These are phyloP conservation scores for Alternaria metachromatica DNA, from an alignment of 2,329 filamentous ascomycete species.

Conservation along the genomic window DNA sequence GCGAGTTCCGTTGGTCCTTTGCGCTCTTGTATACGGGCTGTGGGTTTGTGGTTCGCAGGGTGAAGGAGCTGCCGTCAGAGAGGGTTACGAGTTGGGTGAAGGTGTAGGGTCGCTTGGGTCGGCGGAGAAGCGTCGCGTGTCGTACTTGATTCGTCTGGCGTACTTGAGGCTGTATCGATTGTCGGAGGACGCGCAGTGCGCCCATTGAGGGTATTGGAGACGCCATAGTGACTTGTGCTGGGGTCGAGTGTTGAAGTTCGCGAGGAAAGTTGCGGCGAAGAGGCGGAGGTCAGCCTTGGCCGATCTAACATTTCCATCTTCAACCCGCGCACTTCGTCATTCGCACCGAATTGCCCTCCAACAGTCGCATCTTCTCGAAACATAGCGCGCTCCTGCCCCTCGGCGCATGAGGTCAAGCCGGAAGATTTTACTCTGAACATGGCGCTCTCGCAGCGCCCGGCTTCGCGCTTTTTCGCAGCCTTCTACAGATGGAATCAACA, in stretches of 20 bases:
- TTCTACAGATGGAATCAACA: slow-evolving; percentile 53
- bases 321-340: slow-evolving; percentile 8
- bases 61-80: slow-evolving; percentile 86
- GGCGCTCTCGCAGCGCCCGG: slow-evolving; percentile 28
- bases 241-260: slow-evolving; percentile 7
- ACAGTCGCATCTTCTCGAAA: background rate
- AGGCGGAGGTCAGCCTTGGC: slow-evolving; percentile 19
- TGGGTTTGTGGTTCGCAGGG: slow-evolving; percentile 78
- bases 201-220: slow-evolving; percentile 40
- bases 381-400: background rate
- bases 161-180: slow-evolving; percentile 28
- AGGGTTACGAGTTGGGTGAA: slow-evolving; percentile 97
- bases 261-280: slow-evolving; percentile 33
- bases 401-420: background rate
- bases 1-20: slow-evolving; percentile 89
- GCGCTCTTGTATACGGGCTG: slow-evolving; percentile 65
- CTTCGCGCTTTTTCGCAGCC: slow-evolving; percentile 51
- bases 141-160: slow-evolving; percentile 64
- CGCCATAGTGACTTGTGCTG: slow-evolving; percentile 32
- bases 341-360: slow-evolving; percentile 1
- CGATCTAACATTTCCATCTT: slow-evolving; percentile 23
- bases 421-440: slow-evolving; percentile 9
- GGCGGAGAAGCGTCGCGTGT: slow-evolving; percentile 82
- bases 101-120: slow-evolving; percentile 90
- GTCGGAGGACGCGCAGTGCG: slow-evolving; percentile 41